Base-by-base conservation (phyloP, 768 basidiomycete genomes). In the Suillus paluster region DNA sequence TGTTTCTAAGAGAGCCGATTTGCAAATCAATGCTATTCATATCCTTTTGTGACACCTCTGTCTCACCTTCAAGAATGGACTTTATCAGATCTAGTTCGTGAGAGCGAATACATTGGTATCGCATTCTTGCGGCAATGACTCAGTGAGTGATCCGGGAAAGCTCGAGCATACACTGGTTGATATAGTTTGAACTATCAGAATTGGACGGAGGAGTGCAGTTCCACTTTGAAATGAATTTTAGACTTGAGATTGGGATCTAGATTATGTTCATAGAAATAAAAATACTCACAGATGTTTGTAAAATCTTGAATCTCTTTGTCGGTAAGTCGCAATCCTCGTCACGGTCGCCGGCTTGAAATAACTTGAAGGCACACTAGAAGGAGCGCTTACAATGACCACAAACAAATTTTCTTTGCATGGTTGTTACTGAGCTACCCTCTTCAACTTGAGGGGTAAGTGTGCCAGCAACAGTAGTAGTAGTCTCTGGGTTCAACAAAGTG, bases 361-460 rank as follows among this genome's bases (percentile, higher is more conserved):
- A n/a, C n/a, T n/a, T n/a, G n/a, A 45, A 14, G 21, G 45, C 5
- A 10, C 4, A 23, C 23, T 46, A 14, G 7, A 14, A 0, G 14
- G 45, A n/a, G 44, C 44, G 44, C 44, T 94, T 95, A 36, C 8
- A 1, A 36, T 9, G 34, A 36, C 34, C 34, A 36, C 11, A 10
- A 10, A 10, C 34, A 36, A 36, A 10, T 1, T 36, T 36, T 36
- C 34, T 36, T 36, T 36, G 34, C 34, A 36, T 36, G 8, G 34
- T 36, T 9, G 34, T 1, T 9, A 36, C 34, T 36, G 11, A 36
- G 34, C 34, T 36, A 36, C 34, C 34, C 34, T 36, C 34, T 36
- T 36, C 34, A 36, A 36, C 34, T 36, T 36, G 34, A 36, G 34
- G 34, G 34, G 34, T 9, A 36, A 5, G 9, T 9, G 11, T 10